Percentiles rank a stretch among this genome's conserved stretches.
These are phyloP conservation scores for Apiospora koreana DNA, from an alignment of 2,329 filamentous ascomycete genomes.

Conservation along the genomic window DNA sequence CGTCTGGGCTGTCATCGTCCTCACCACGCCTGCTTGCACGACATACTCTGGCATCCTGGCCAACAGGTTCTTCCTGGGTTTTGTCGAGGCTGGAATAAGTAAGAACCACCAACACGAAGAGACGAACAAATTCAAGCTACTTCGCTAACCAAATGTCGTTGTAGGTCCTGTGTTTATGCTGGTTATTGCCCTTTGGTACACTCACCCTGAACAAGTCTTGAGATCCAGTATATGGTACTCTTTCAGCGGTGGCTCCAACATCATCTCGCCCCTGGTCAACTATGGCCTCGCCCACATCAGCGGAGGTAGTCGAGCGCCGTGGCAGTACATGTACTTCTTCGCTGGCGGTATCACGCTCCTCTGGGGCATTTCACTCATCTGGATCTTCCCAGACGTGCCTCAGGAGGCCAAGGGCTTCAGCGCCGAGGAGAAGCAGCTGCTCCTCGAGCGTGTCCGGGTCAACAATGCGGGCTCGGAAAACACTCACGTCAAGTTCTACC, in stretches of 20 bases:
- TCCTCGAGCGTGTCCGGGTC: slow-evolving; percentile 27
- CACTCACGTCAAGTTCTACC: slow-evolving; percentile 28
- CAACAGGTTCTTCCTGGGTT: slow-evolving; percentile 38
- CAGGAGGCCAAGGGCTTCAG: slow-evolving; percentile 31
- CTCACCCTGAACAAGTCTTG: slow-evolving; percentile 37
- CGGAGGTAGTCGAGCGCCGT: slow-evolving; percentile 27
- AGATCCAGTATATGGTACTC: slow-evolving; percentile 40
- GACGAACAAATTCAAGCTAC: not conserved
- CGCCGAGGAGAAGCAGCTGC: slow-evolving; percentile 26
- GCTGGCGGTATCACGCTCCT: slow-evolving; percentile 32
- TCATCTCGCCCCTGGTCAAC: slow-evolving; percentile 35
- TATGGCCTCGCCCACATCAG: slow-evolving; percentile 36
- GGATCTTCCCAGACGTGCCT: slow-evolving; percentile 32
- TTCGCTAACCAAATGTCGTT: not conserved
- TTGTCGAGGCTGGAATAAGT: slow-evolving; percentile 35
- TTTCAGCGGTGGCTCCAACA: slow-evolving; percentile 37
- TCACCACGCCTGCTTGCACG: slow-evolving; percentile 34
- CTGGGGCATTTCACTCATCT: slow-evolving; percentile 26
- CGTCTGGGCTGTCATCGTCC: slow-evolving; percentile 33
- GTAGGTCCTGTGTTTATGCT: slow-evolving; percentile 35
- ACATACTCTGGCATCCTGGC: slow-evolving; percentile 34
- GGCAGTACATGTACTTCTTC: slow-evolving; percentile 38
- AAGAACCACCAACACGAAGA: not conserved
- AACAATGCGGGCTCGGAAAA: slow-evolving; percentile 31
- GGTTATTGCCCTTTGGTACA: slow-evolving; percentile 41